phyloP scores from a whole-genome alignment of 331 rosid species.

The Cydonia oblonga region DNA sequence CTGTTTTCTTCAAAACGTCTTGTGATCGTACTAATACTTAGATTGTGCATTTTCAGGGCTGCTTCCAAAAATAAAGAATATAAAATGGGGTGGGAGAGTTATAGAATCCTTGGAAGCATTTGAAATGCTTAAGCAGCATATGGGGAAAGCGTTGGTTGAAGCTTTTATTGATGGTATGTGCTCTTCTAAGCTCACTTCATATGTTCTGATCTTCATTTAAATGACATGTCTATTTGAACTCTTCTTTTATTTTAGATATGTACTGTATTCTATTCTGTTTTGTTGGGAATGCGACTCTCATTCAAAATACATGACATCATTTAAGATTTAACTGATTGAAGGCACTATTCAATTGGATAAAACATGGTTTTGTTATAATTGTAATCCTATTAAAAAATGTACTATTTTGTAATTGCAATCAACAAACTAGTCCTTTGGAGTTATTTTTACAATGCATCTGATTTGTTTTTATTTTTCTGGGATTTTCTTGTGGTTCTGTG shows the following conservation, averaged over 20 bases:
- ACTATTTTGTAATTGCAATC: not conserved
- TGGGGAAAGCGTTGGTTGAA: conserved; percentile 41
- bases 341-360: not conserved
- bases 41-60: conserved; percentile 42
- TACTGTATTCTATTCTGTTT: not conserved
- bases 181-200: conserved; percentile 14
- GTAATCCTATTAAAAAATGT: not conserved
- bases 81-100: conserved; percentile 49
- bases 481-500: not conserved
- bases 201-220: not conserved
- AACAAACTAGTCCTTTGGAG: not conserved
- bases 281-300: not conserved
- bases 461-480: not conserved
- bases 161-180: conserved; percentile 57
- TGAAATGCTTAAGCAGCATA: conserved; percentile 29
- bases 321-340: not conserved
- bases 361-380: too few relatives aligned
- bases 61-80: conserved; percentile 60
- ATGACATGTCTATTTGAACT: not conserved
- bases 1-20: conserved; percentile 3
- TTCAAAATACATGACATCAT: not conserved
- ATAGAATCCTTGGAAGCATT: conserved; percentile 48
- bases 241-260: not conserved
- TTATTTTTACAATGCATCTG: not conserved
- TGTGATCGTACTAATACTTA: not conserved